These are phyloP conservation scores for Balansia obtecta DNA, from an alignment of 2,329 filamentous ascomycete genomes.

Conservation along the genomic window DNA sequence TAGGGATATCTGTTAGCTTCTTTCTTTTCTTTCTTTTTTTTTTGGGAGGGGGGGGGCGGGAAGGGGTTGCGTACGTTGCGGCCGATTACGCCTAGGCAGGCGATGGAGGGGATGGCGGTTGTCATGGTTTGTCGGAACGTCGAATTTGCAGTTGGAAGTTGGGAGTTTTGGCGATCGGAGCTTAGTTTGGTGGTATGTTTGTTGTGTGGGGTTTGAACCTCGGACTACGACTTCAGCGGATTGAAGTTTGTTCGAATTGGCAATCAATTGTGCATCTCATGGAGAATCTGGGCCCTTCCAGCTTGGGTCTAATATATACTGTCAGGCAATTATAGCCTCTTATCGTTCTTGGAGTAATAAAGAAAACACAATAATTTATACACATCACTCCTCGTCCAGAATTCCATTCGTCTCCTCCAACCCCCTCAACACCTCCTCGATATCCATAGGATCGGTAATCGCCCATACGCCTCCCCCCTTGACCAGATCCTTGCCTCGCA, in stretches of 20 bases:
- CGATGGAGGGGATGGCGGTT: slow-evolving; percentile 63
- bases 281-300: too few relatives aligned
- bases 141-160: background rate
- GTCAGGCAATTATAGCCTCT: too few relatives aligned
- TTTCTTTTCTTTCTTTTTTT: background rate
- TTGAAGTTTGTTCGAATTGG: too few relatives aligned
- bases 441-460: slow-evolving; percentile 66
- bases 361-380: too few relatives aligned
- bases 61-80: slow-evolving; percentile 56
- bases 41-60: background rate
- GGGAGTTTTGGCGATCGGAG: slow-evolving; percentile 1
- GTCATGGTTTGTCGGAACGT: slow-evolving; percentile 36
- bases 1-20: slow-evolving; percentile 23
- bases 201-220: background rate
- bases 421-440: slow-evolving; percentile 54
- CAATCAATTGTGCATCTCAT: too few relatives aligned
- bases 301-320: too few relatives aligned
- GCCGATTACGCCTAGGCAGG: slow-evolving; percentile 86
- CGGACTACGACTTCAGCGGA: too few relatives aligned
- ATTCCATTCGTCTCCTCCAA: slow-evolving; percentile 51
- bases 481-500: slow-evolving; percentile 62
- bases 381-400: slow-evolving; percentile 31
- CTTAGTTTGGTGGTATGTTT: slow-evolving; percentile 1
- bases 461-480: slow-evolving; percentile 92
- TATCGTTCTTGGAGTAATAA: too few relatives aligned